Evolutionary conservation across 345 rosid species (phyloP).

Genomic region (Bruguiera parviflora): DNA sequence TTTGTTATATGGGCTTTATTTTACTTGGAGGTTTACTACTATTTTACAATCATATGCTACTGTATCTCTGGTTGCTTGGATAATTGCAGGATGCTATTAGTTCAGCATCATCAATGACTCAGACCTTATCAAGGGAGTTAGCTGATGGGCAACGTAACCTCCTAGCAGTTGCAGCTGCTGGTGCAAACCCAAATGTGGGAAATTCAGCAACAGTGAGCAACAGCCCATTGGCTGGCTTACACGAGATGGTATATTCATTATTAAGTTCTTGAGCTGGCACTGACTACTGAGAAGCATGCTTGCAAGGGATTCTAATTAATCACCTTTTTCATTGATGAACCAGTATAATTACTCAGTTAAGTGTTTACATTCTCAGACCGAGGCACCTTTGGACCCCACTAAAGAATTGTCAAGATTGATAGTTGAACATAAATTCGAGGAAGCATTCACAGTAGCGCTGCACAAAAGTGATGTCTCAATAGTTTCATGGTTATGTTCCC

Average conservation of each 20-base stretch:
- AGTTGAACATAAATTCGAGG: slow-evolving; percentile 68
- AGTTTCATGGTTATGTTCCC: slow-evolving; percentile 91
- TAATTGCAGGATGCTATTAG: slow-evolving; percentile 68
- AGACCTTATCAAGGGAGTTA: slow-evolving; percentile 68
- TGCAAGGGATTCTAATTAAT: not conserved
- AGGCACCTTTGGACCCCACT: slow-evolving; percentile 63
- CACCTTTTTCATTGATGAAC: not conserved
- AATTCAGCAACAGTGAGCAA: slow-evolving; percentile 47
- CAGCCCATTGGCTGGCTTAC: slow-evolving; percentile 59
- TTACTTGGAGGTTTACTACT: no score
- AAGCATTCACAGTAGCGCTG: slow-evolving; percentile 72
- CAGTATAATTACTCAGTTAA: not conserved
- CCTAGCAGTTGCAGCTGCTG: slow-evolving; percentile 62
- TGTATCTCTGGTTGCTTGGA: slow-evolving; percentile 1
- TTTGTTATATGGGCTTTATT: no score
- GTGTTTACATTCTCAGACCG: slow-evolving; percentile 39
- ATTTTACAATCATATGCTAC: not conserved
- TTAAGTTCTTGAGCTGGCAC: not conserved
- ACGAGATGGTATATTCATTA: slow-evolving; percentile 51
- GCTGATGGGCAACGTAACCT: slow-evolving; percentile 75
- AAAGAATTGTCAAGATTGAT: slow-evolving; percentile 68
- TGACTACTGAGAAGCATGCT: not conserved
- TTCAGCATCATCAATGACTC: slow-evolving; percentile 66
- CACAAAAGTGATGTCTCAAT: slow-evolving; percentile 76
- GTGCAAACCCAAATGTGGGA: slow-evolving; percentile 49